These are phyloP conservation scores for Talaromyces pinophilus DNA, from an alignment of 2,329 filamentous ascomycete genomes.

Conservation along the genomic window DNA sequence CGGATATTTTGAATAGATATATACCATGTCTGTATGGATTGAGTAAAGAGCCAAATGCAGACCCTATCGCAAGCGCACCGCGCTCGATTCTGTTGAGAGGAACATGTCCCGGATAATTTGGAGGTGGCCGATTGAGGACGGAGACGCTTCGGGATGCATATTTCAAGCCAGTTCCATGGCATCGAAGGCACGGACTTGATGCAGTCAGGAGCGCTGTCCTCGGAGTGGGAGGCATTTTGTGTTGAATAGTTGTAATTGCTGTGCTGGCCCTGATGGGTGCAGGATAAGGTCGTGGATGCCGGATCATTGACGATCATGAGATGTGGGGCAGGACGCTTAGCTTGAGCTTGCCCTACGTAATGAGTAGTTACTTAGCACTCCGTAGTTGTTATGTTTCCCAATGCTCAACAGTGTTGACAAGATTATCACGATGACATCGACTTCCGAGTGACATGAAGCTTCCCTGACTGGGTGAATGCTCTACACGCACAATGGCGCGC, in stretches of 20 bases:
- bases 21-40: constrained; percentile 79
- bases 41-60: constrained; percentile 61
- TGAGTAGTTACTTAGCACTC: background rate
- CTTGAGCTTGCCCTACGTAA: background rate
- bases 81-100: constrained; percentile 80
- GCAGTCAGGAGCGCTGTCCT: background rate
- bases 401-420: background rate
- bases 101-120: constrained; percentile 90
- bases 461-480: background rate
- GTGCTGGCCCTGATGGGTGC: background rate
- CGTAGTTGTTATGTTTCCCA: background rate
- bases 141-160: constrained; percentile 61
- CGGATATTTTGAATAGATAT: background rate
- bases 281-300: background rate
- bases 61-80: constrained; percentile 65
- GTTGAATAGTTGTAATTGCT: background rate
- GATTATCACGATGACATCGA: background rate
- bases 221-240: background rate
- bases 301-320: constrained; percentile 8
- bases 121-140: constrained; percentile 76
- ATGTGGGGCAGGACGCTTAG: constrained; percentile 3
- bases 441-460: background rate
- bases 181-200: background rate
- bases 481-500: background rate
- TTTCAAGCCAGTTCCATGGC: constrained; percentile 8